A percentile compares a stretch with the other conserved stretches of the same genome.
Evolutionary conservation across 2,329 filamentous ascomycete species (phyloP).

Genomic region (Sporothrix inflata): DNA sequence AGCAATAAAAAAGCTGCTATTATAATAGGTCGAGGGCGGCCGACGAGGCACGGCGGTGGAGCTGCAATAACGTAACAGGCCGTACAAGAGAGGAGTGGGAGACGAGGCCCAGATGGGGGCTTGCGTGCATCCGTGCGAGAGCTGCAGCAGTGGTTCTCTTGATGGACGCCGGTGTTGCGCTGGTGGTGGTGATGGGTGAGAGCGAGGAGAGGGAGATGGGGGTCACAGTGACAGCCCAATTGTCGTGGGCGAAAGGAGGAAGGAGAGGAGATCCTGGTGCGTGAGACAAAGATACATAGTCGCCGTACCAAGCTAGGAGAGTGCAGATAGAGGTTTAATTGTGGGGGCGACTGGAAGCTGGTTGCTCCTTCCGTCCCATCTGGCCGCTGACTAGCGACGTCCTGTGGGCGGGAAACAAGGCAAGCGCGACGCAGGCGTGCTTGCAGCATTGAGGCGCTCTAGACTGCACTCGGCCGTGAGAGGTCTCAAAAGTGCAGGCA

Average conservation of each 20-base stretch:
- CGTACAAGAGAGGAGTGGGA: background rate
- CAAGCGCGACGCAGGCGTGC: background rate
- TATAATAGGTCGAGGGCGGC: background rate
- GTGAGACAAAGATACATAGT: background rate
- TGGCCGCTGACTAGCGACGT: constrained; percentile 16
- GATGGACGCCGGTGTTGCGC: background rate
- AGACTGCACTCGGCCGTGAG: background rate
- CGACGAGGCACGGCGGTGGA: constrained; percentile 9
- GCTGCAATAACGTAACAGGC: constrained; percentile 18
- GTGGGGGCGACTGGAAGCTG: background rate
- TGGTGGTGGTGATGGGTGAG: background rate
- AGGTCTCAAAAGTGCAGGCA: constrained; percentile 15
- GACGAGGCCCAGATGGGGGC: no score
- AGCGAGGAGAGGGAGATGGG: background rate
- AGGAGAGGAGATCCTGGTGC: background rate
- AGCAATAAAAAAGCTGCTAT: background rate
- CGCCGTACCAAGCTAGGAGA: background rate
- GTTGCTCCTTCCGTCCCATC: background rate
- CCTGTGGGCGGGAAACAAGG: background rate
- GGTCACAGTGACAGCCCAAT: background rate
- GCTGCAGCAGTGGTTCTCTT: background rate
- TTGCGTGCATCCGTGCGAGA: constrained; percentile 13
- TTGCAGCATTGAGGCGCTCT: no score
- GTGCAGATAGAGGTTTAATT: constrained; percentile 17
- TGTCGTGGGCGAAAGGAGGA: constrained; percentile 12